phyloP scores from a whole-genome alignment of 1,139 yeast genomes.

The Scheffersomyces illinoinensis region DNA sequence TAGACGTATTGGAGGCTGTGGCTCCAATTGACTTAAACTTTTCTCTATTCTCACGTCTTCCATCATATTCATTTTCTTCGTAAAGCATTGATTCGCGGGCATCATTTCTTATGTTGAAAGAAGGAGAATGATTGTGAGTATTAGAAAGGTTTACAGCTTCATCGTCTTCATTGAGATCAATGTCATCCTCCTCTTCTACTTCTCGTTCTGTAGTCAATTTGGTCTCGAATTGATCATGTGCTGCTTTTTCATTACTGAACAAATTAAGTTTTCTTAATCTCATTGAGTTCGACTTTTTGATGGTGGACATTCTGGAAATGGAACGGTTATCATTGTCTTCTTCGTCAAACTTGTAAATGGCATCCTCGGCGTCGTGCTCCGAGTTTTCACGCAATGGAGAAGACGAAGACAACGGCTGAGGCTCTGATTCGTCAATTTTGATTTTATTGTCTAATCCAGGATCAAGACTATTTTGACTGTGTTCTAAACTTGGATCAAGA shows the following conservation, averaged over 20 bases:
- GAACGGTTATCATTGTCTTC: constrained; percentile 20
- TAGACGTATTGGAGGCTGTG: constrained; percentile 13
- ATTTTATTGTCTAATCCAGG: background rate
- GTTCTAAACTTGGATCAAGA: background rate
- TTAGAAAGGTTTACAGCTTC: background rate
- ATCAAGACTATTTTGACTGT: background rate
- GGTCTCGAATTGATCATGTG: background rate
- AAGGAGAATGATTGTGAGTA: constrained; percentile 13
- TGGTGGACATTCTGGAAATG: constrained; percentile 41
- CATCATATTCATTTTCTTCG: constrained; percentile 18
- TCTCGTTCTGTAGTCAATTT: constrained; percentile 7
- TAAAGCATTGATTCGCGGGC: constrained; percentile 19
- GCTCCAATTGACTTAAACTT: constrained; percentile 24
- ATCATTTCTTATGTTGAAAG: constrained; percentile 15
- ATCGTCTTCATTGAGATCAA: background rate
- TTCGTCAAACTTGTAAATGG: constrained; percentile 32
- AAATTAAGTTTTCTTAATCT: constrained; percentile 44
- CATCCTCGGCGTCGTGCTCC: constrained; percentile 25
- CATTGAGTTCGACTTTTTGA: constrained; percentile 44
- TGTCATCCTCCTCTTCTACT: constrained; percentile 10
- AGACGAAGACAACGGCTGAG: background rate
- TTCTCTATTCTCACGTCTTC: constrained; percentile 12
- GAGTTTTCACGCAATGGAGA: background rate
- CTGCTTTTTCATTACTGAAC: constrained; percentile 20
- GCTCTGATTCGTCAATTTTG: background rate